phyloP scores from a whole-genome alignment of 2,329 filamentous ascomycete species.

The Fusarium euwallaceae region DNA sequence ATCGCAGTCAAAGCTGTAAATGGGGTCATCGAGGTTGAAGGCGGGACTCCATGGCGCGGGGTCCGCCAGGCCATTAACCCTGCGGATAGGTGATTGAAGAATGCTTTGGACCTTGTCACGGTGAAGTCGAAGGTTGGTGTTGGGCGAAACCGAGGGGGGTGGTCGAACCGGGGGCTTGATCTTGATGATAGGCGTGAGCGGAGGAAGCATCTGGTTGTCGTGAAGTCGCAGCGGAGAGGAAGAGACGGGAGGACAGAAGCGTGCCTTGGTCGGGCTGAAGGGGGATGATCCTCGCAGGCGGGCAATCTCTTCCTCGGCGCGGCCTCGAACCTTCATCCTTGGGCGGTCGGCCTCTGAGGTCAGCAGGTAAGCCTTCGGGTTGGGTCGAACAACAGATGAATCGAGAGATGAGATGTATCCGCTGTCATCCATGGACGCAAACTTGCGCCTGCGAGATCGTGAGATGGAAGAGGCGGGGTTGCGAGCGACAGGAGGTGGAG shows the following conservation, averaged over 20 bases:
- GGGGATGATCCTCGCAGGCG: conserved; percentile 92
- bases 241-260: conserved; percentile 67
- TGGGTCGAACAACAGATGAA: conserved; percentile 85
- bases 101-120: conserved; percentile 85
- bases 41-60: conserved; percentile 73
- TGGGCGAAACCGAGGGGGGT: conserved; percentile 87
- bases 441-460: conserved; percentile 80
- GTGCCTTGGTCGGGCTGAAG: conserved; percentile 85
- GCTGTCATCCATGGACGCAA: conserved; percentile 87
- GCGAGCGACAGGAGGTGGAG: conserved; percentile 78
- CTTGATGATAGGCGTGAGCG: conserved; percentile 86
- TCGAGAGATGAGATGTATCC: conserved; percentile 97
- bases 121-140: conserved; percentile 91
- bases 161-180: conserved; percentile 71
- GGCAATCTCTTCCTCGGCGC: conserved; percentile 95
- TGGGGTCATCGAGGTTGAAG: conserved; percentile 72
- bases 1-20: conserved; percentile 65
- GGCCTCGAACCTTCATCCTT: conserved; percentile 81
- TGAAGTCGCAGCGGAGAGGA: conserved; percentile 76
- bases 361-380: conserved; percentile 72
- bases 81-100: conserved; percentile 79
- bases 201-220: conserved; percentile 76
- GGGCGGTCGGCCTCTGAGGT: conserved; percentile 86
- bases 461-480: conserved; percentile 73
- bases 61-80: conserved; percentile 62